phyloP scores from a whole-genome alignment of 345 rosid genomes.

The Murraya paniculata region DNA sequence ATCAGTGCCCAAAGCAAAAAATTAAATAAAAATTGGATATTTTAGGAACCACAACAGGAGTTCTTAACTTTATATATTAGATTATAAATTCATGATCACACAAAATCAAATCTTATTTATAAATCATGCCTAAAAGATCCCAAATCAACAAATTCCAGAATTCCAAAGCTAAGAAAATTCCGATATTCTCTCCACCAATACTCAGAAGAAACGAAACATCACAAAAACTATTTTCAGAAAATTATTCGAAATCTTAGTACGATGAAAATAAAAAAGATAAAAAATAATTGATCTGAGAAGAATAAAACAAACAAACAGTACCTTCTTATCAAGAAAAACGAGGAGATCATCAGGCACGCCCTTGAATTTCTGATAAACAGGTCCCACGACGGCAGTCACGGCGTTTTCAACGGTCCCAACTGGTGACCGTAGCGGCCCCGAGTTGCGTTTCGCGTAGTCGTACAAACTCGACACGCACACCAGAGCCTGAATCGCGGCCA shows the following conservation, averaged over 20 bases:
- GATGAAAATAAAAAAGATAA: not conserved
- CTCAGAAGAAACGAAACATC: not conserved
- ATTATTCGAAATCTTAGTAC: too few species aligned
- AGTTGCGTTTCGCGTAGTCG: constrained; percentile 68
- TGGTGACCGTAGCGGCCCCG: constrained; percentile 72
- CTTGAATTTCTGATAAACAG: constrained; percentile 60
- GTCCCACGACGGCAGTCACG: constrained; percentile 58
- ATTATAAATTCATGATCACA: not conserved
- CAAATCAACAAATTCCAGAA: not conserved
- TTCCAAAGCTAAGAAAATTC: not conserved
- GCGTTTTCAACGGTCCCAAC: constrained; percentile 66
- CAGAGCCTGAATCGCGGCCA: constrained; percentile 54
- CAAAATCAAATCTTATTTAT: too few species aligned
- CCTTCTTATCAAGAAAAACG: constrained; percentile 72
- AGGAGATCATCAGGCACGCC: constrained; percentile 71
- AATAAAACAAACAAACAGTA: constrained; percentile 1
- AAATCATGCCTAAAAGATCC: not conserved
- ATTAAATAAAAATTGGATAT: not conserved
- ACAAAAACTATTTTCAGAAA: not conserved
- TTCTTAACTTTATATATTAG: not conserved
- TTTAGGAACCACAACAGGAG: not conserved
- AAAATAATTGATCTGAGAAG: not conserved
- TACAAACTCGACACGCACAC: constrained; percentile 53
- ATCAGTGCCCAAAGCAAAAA: not conserved
- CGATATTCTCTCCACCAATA: not conserved